These are phyloP conservation scores for Serendipita vermifera DNA, from an alignment of 768 basidiomycete species.

Conservation along the genomic window DNA sequence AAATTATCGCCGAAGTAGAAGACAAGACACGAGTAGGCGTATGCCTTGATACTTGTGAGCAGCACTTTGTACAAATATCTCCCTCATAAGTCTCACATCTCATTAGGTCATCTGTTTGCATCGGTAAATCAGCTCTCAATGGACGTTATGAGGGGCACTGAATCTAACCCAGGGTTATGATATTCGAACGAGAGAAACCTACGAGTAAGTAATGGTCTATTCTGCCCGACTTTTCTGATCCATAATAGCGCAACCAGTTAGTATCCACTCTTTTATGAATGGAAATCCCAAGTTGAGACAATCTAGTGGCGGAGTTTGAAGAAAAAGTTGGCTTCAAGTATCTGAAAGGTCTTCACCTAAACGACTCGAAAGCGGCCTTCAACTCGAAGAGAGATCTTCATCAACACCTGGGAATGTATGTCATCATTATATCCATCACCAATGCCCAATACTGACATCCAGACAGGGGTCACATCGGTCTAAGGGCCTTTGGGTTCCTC, in stretches of 20 bases:
- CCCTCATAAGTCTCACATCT: not conserved
- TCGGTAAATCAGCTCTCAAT: conserved; percentile 34
- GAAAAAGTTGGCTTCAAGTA: conserved; percentile 55
- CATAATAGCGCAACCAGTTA: conserved; percentile 20
- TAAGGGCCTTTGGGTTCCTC: conserved; percentile 50
- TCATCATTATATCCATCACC: conserved; percentile 12
- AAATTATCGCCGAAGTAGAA: conserved; percentile 55
- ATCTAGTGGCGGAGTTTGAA: conserved; percentile 50
- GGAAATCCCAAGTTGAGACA: not conserved
- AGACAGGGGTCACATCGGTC: conserved; percentile 51
- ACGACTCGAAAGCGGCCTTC: conserved; percentile 60
- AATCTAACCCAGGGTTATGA: conserved; percentile 51
- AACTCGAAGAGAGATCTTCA: conserved; percentile 65
- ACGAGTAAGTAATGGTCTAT: conserved; percentile 43
- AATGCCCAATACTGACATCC: not conserved
- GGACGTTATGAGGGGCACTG: not conserved
- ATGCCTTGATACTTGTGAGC: conserved; percentile 73
- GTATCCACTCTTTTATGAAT: not conserved
- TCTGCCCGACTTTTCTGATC: not conserved
- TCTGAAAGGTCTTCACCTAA: conserved; percentile 72
- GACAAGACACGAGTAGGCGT: conserved; percentile 68
- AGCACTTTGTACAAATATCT: not conserved
- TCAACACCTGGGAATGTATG: conserved; percentile 73
- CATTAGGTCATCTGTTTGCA: conserved; percentile 59
- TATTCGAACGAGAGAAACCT: conserved; percentile 55